phyloP scores from a whole-genome alignment of 2,329 filamentous ascomycete genomes.

The Paecilomyces variotii region DNA sequence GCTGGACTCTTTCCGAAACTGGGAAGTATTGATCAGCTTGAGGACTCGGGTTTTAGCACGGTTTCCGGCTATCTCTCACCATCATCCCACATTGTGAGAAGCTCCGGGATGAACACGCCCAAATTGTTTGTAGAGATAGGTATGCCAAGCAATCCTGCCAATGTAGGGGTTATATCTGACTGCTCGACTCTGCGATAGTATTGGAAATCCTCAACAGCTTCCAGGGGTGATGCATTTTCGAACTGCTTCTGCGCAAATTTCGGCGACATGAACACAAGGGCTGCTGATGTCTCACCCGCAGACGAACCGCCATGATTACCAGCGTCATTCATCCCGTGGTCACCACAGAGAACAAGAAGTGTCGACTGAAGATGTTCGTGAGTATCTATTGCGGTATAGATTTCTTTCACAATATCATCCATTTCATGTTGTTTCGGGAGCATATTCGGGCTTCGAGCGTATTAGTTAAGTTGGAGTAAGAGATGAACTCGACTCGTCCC shows the following conservation, averaged over 20 bases:
- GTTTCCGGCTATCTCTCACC: constrained; percentile 37
- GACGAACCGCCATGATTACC: constrained; percentile 95
- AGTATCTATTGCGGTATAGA: constrained; percentile 68
- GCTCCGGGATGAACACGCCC: constrained; percentile 72
- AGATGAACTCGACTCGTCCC: constrained; percentile 1
- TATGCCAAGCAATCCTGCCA: constrained; percentile 79
- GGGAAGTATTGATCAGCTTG: constrained; percentile 9
- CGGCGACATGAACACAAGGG: constrained; percentile 82
- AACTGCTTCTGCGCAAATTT: constrained; percentile 57
- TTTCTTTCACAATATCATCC: constrained; percentile 69
- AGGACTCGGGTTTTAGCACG: constrained; percentile 6
- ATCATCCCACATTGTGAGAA: constrained; percentile 67
- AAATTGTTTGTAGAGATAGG: constrained; percentile 85
- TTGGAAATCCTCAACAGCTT: constrained; percentile 61
- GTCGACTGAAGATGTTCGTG: constrained; percentile 66
- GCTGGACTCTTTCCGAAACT: constrained; percentile 51
- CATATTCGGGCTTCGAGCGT: constrained; percentile 68
- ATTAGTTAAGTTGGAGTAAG: constrained; percentile 9
- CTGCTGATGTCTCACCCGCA: constrained; percentile 86
- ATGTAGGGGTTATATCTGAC: constrained; percentile 83
- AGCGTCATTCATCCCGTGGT: constrained; percentile 99
- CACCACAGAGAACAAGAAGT: constrained; percentile 77
- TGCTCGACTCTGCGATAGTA: constrained; percentile 86
- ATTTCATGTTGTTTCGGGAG: constrained; percentile 87
- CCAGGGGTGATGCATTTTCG: constrained; percentile 44